These are phyloP conservation scores for Solidago caesia DNA, from an alignment of 129 eudicot genomes.

Conservation along the genomic window DNA sequence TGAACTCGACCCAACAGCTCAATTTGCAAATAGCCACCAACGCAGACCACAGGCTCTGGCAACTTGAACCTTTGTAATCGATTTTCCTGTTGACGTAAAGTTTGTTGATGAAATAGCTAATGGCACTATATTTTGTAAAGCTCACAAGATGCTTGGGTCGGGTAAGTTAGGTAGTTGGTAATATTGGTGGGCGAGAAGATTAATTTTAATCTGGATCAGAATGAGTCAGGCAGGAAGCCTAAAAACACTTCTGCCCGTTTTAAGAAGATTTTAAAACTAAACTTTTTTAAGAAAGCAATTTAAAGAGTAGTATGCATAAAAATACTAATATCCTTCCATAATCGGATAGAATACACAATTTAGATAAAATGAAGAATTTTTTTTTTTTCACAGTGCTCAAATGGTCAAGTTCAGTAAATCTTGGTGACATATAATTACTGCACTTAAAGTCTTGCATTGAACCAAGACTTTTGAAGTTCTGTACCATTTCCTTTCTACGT, in stretches of 20 bases:
- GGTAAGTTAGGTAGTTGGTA: background rate
- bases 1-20: constrained; percentile 82
- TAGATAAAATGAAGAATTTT: too few relatives aligned
- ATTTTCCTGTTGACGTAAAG: constrained; percentile 49
- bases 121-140: background rate
- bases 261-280: background rate
- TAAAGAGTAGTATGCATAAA: background rate
- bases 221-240: too few relatives aligned
- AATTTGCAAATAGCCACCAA: constrained; percentile 76
- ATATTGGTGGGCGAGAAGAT: background rate
- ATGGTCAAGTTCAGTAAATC: too few relatives aligned
- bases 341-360: too few relatives aligned
- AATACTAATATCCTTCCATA: too few relatives aligned
- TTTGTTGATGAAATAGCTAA: constrained; percentile 7
- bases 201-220: too few relatives aligned
- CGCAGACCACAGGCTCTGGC: constrained; percentile 77
- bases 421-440: too few relatives aligned
- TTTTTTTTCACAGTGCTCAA: too few relatives aligned
- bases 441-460: too few relatives aligned
- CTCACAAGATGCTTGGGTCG: background rate
- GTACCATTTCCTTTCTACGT: constrained; percentile 3
- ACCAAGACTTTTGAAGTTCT: background rate
- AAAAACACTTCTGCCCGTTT: too few relatives aligned
- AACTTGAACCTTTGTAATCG: constrained; percentile 64
- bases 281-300: background rate